A percentile compares a stretch with the other conserved stretches of the same genome.
Evolutionary conservation across 495 filamentous ascomycete genomes (phyloP).

Genomic region (Neurospora sp.): DNA sequence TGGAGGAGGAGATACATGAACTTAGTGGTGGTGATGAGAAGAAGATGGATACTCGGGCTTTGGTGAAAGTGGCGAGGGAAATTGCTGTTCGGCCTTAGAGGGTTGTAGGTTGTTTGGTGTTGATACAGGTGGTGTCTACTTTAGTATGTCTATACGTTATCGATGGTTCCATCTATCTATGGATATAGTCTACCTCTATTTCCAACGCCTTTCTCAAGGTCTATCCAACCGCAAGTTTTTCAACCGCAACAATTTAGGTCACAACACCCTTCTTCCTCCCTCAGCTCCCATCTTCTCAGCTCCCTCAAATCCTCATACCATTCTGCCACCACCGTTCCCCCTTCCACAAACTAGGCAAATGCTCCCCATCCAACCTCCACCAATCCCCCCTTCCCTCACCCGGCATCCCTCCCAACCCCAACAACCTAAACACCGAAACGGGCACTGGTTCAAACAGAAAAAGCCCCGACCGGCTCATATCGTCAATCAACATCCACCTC

Average conservation of each 20-base stretch:
- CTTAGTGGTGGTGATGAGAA: slow-evolving; percentile 3
- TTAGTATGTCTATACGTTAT: neutral
- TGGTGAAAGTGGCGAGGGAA: slow-evolving; percentile 9
- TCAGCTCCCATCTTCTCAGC: neutral
- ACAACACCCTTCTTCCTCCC: neutral
- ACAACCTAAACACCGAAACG: slow-evolving; percentile 43
- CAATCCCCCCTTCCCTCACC: slow-evolving; percentile 42
- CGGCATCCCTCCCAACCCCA: slow-evolving; percentile 37
- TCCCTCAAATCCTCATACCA: slow-evolving; percentile 37
- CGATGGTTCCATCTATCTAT: neutral
- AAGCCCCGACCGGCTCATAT: slow-evolving; percentile 49
- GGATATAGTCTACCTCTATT: neutral
- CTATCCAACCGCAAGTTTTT: neutral
- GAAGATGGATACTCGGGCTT: slow-evolving; percentile 5
- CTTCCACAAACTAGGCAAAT: slow-evolving; percentile 36
- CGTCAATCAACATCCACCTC: slow-evolving; percentile 43
- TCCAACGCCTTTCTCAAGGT: neutral
- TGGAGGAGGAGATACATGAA: slow-evolving; percentile 36
- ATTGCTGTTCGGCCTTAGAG: neutral
- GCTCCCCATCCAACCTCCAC: slow-evolving; percentile 44
- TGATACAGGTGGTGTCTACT: neutral
- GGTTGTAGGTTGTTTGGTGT: neutral
- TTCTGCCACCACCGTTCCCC: slow-evolving; percentile 56
- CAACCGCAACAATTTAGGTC: neutral
- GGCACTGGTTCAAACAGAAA: slow-evolving; percentile 66